phyloP scores from a whole-genome alignment of 129 eudicot species.

The Oenanthe sinensis region DNA sequence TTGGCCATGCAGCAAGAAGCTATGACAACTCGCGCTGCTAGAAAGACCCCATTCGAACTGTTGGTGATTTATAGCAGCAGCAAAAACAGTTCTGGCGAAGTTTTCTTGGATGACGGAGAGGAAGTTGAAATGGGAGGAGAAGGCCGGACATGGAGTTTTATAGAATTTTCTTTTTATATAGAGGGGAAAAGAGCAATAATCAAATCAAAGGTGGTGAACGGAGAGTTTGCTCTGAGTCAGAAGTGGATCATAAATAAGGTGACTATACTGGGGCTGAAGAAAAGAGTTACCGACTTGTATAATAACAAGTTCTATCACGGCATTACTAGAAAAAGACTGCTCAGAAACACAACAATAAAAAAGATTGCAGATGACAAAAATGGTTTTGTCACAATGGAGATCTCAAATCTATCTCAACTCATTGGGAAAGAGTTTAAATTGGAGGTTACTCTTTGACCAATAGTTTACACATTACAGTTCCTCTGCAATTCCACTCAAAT shows the following conservation, averaged over 20 bases:
- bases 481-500: neutral
- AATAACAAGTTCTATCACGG: neutral
- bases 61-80: slow-evolving; percentile 38
- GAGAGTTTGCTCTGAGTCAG: slow-evolving; percentile 36
- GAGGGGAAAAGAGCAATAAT: slow-evolving; percentile 17
- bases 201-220: slow-evolving; percentile 47
- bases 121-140: slow-evolving; percentile 40
- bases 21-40: slow-evolving; percentile 53
- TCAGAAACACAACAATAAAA: neutral
- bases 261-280: slow-evolving; percentile 58
- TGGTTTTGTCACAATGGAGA: slow-evolving; percentile 16
- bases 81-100: slow-evolving; percentile 51
- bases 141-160: slow-evolving; percentile 39
- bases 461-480: neutral
- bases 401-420: slow-evolving; percentile 28
- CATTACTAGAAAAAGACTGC: neutral
- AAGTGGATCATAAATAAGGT: slow-evolving; percentile 56
- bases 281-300: slow-evolving; percentile 12
- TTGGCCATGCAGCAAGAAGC: slow-evolving; percentile 67
- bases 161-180: slow-evolving; percentile 28
- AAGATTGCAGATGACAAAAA: slow-evolving; percentile 12
- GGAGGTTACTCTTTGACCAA: neutral
- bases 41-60: slow-evolving; percentile 47
- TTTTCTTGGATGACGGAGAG: slow-evolving; percentile 82
- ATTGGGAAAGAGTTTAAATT: slow-evolving; percentile 54